Percentiles rank a stretch among this genome's conserved stretches.
Evolutionary conservation across 2,329 filamentous ascomycete genomes (phyloP).

Genomic region (Colletotrichum tropicicola): DNA sequence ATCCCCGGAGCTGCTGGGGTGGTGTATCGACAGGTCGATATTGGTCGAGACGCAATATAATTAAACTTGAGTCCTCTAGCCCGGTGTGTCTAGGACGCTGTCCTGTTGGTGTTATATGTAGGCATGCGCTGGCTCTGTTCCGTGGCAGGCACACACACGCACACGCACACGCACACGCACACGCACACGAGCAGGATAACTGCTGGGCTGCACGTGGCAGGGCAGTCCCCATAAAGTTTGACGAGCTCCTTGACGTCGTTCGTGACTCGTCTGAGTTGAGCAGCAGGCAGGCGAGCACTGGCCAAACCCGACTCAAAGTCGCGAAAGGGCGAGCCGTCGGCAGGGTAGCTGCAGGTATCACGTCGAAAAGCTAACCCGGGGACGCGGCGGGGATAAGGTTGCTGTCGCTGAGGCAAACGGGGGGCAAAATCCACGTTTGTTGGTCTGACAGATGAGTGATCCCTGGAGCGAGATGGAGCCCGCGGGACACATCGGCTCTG

Average conservation of each 20-base stretch:
- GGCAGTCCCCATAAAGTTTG: slow-evolving; percentile 4
- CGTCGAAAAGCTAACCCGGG: background rate
- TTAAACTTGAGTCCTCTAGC: background rate
- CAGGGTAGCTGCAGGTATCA: background rate
- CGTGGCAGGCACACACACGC: no score
- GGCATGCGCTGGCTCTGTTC: no score
- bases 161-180: no score
- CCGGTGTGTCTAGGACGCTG: background rate
- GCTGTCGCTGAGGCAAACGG: slow-evolving; percentile 12
- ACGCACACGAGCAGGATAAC: no score
- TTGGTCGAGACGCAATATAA: background rate
- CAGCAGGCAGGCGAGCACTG: background rate
- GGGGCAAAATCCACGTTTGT: slow-evolving; percentile 4
- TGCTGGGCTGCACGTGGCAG: slow-evolving; percentile 9
- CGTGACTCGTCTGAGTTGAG: slow-evolving; percentile 26
- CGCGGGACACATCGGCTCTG: background rate
- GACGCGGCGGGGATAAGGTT: slow-evolving; percentile 18
- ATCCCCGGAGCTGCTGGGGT: background rate
- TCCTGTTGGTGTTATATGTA: background rate
- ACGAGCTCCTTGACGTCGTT: slow-evolving; percentile 2
- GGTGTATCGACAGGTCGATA: background rate
- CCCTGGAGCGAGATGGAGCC: background rate
- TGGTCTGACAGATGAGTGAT: slow-evolving; percentile 6
- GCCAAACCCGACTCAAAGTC: background rate
- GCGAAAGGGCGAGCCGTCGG: background rate